Conservation (phyloP, 495 filamentous ascomycete genomes). For the Talaromyces trachyspermus region DNA sequence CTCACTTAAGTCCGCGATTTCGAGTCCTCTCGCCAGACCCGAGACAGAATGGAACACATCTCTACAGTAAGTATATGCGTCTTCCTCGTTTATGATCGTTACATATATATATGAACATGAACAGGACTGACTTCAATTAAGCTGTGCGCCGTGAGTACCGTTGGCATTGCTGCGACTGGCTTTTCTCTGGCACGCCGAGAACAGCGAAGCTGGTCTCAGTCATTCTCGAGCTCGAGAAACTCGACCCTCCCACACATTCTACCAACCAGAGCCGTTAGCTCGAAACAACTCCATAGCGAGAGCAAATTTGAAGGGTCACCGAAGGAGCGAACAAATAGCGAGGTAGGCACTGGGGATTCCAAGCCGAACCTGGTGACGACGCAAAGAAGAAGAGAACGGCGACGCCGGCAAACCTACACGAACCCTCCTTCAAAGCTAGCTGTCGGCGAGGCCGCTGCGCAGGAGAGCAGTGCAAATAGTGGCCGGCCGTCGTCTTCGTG, state of each 20-base stretch:
- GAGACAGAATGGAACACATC: conserved; percentile 39
- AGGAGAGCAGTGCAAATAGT: conserved; percentile 15
- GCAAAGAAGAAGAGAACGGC: conserved; percentile 18
- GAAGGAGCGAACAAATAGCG: neutral
- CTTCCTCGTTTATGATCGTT: neutral
- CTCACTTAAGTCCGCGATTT: conserved; percentile 10
- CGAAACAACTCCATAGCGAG: neutral
- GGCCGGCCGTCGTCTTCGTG: conserved; percentile 56
- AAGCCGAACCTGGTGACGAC: conserved; percentile 8
- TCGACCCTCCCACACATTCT: neutral
- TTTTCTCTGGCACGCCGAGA: conserved; percentile 56
- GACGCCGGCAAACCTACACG: conserved; percentile 34
- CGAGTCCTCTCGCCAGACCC: neutral
- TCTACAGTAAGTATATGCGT: conserved; percentile 33
- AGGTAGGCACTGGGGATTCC: conserved; percentile 8
- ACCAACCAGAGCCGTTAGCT: neutral
- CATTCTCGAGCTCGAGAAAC: neutral
- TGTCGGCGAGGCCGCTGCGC: neutral
- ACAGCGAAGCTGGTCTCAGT: conserved; percentile 10
- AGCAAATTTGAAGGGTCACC: conserved; percentile 1
- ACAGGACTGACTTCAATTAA: conserved; percentile 20
- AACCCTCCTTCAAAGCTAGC: conserved; percentile 22
- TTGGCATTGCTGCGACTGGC: conserved; percentile 59
- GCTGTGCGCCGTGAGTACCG: conserved; percentile 66
- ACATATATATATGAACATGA: neutral